These are phyloP conservation scores for Talaromyces sp. DNA, from an alignment of 2,329 filamentous ascomycete genomes.

Conservation along the genomic window DNA sequence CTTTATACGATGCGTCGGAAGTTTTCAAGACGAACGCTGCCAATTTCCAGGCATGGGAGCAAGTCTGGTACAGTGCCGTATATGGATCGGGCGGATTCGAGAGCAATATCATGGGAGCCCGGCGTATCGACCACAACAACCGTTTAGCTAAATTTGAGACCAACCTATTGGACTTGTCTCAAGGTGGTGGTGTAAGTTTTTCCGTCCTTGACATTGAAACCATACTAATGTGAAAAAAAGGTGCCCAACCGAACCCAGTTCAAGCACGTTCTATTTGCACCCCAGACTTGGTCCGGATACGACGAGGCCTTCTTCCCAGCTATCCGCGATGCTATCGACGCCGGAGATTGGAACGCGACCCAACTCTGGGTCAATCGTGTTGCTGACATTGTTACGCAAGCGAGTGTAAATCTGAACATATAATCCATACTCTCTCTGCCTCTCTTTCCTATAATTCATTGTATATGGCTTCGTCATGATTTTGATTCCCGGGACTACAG, in stretches of 20 bases:
- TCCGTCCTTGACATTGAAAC: neutral
- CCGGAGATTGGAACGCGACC: constrained; percentile 66
- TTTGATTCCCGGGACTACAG: neutral
- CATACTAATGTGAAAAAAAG: constrained; percentile 39
- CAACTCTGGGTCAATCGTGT: constrained; percentile 68
- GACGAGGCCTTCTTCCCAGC: constrained; percentile 72
- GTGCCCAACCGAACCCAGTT: constrained; percentile 86
- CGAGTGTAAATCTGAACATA: constrained; percentile 51
- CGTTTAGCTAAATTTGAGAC: constrained; percentile 80
- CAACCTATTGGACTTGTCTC: constrained; percentile 71
- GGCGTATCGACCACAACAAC: constrained; percentile 73
- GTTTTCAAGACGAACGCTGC: constrained; percentile 59
- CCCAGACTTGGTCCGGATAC: constrained; percentile 70
- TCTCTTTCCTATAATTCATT: neutral
- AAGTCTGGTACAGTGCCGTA: constrained; percentile 70
- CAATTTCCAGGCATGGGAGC: constrained; percentile 72
- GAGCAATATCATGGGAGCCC: constrained; percentile 61
- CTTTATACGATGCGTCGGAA: constrained; percentile 61
- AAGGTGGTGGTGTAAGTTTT: constrained; percentile 67
- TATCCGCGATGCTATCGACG: constrained; percentile 76
- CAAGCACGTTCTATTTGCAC: constrained; percentile 88
- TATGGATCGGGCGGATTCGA: constrained; percentile 73
- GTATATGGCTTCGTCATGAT: neutral
- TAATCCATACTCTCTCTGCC: constrained; percentile 19
- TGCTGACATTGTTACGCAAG: constrained; percentile 62